Conservation (phyloP, 371 early-diverging fungal species). For the Syncephalastrum contaminatum region DNA sequence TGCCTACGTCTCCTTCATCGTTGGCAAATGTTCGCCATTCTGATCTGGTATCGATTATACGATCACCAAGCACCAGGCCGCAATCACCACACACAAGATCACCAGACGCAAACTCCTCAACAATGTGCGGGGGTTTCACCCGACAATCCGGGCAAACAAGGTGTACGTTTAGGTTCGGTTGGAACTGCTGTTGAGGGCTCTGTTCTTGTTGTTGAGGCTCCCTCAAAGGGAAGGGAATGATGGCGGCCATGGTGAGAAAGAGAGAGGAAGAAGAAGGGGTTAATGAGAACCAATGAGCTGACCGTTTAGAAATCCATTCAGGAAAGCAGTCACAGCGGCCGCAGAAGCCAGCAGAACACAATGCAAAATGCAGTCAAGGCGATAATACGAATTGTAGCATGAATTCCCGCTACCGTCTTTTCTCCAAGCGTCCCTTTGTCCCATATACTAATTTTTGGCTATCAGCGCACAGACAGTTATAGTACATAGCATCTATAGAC, state of each 20-base stretch:
- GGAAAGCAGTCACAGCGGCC: too few relatives aligned
- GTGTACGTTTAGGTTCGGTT: constrained; percentile 62
- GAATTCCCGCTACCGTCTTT: too few relatives aligned
- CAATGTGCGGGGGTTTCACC: constrained; percentile 86
- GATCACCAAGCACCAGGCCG: constrained; percentile 94
- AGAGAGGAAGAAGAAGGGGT: not conserved
- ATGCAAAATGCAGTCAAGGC: too few relatives aligned
- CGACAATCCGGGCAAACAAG: constrained; percentile 84
- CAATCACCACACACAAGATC: constrained; percentile 98
- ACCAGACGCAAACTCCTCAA: constrained; percentile 94
- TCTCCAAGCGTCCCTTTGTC: too few relatives aligned
- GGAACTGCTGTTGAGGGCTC: constrained; percentile 26
- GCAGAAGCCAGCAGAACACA: too few relatives aligned
- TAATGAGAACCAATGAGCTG: too few relatives aligned
- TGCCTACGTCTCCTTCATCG: constrained; percentile 81
- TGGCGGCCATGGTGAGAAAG: constrained; percentile 23
- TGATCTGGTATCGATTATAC: constrained; percentile 98
- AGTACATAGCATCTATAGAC: too few relatives aligned
- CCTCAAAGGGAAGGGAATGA: constrained; percentile 43
- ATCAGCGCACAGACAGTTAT: too few relatives aligned
- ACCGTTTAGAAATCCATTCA: too few relatives aligned
- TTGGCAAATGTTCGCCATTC: constrained; percentile 99
- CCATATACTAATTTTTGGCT: too few relatives aligned
- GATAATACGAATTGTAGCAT: too few relatives aligned
- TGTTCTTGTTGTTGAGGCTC: constrained; percentile 33